A percentile compares a stretch with the other conserved stretches of the same genome.
These are phyloP conservation scores for Diatrype stigma DNA, from an alignment of 2,329 filamentous ascomycete species.

Conservation along the genomic window DNA sequence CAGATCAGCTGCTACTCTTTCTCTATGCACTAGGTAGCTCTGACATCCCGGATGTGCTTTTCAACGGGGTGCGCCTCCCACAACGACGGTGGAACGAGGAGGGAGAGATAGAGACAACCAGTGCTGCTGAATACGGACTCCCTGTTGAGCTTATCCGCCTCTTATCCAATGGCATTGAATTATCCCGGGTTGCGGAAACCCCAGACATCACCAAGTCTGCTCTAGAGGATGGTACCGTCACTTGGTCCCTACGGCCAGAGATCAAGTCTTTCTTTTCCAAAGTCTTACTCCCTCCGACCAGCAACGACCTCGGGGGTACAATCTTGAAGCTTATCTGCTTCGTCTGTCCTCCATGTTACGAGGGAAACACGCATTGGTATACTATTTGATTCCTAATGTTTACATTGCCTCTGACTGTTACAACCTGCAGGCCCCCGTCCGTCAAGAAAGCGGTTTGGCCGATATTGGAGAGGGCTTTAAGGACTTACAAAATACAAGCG, in stretches of 20 bases:
- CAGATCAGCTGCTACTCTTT: constrained; percentile 22
- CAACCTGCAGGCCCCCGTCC: constrained; percentile 13
- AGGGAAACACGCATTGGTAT: constrained; percentile 29
- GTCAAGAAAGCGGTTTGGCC: constrained; percentile 24
- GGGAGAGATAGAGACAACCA: constrained; percentile 21
- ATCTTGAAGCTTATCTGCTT: constrained; percentile 25
- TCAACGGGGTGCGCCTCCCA: constrained; percentile 14
- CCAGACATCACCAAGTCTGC: constrained; percentile 10
- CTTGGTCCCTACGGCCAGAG: constrained; percentile 18
- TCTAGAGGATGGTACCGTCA: constrained; percentile 13
- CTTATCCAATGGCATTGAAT: constrained; percentile 11
- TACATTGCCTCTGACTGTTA: not conserved
- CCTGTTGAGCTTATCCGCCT: constrained; percentile 12
- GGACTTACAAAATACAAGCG: constrained; percentile 9
- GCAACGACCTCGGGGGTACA: constrained; percentile 14
- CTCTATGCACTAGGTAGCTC: constrained; percentile 15
- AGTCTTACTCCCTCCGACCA: constrained; percentile 5
- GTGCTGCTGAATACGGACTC: constrained; percentile 20
- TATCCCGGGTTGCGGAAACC: constrained; percentile 4
- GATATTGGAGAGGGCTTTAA: constrained; percentile 15
- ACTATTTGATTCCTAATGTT: not conserved
- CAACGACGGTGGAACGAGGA: constrained; percentile 21
- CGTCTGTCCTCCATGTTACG: constrained; percentile 27
- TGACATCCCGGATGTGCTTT: constrained; percentile 17
- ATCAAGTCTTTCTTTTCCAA: not conserved